Base-by-base conservation (phyloP, 179 eudicot species). In the Heliamphora pulchella region DNA sequence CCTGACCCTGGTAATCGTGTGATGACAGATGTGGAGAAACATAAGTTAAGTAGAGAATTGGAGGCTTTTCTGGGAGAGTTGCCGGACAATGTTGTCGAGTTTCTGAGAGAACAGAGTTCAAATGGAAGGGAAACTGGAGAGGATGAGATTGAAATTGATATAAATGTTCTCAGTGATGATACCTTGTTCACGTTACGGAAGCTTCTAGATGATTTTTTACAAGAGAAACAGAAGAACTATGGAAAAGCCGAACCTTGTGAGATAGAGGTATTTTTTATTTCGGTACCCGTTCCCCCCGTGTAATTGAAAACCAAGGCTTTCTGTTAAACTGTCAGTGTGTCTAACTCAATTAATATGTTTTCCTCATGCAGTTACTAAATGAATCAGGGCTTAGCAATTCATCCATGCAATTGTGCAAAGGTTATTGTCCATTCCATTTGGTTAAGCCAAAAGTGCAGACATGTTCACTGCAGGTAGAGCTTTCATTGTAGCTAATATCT, bases 91-190 rank as follows among this genome's bases (percentile, higher is more conserved):
- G 88, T 92, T 41, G 82, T 94, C 58, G 91, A 90, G 9, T 91
- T 92, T 84, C 78, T 94, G 86, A 90, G 79, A 80, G 87, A 86
- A 67, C 85, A 86, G 80, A 85, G 89, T 76, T 90, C 91, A 53
- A 83, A 81, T 79, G 90, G 82, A 53, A 86, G 81, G 72, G 85
- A 88, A 77, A 63, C 67, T 50, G 84, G 77, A 31, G 98, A 92
- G 83, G 98, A 94, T 71, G 98, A 91, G 86, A 92, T 92, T 82
- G 97, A 94, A 86, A 89, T 94, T 81, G 95, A 91, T 83, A 86
- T 94, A 68, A 88, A 89, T 84, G 89, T 75, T 79, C 98, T 94
- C 69, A 80, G 88, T 80, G 90, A 90, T 69, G 93, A 90, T 61
- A 84, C 89, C 47, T 77, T 94, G 79, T 86, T 90, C 79, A 85